Percentiles rank a stretch among this genome's conserved stretches.
These are phyloP conservation scores for Eucalyptus leucophloia DNA, from an alignment of 345 rosid genomes.

Conservation along the genomic window DNA sequence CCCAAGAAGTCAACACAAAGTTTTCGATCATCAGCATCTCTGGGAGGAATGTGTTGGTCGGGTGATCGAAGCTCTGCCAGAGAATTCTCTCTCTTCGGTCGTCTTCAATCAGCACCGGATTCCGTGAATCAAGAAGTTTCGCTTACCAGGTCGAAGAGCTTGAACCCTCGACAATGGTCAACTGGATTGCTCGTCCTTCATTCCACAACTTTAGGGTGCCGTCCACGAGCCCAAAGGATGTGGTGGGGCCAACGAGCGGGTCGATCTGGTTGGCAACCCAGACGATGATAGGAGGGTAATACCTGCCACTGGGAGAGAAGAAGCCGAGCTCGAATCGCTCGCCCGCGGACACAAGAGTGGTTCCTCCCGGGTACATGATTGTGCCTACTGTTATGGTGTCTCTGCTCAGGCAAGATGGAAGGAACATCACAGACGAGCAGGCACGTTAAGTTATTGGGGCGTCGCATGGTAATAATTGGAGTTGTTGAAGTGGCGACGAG, in stretches of 20 bases:
- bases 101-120: conserved; percentile 5
- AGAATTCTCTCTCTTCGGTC: background rate
- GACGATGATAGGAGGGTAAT: no score
- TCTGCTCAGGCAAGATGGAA: no score
- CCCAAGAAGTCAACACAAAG: conserved; percentile 33
- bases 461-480: no score
- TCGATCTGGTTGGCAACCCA: background rate
- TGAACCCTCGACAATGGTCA: background rate
- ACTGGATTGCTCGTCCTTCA: conserved; percentile 2
- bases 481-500: no score
- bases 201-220: conserved; percentile 3
- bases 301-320: background rate
- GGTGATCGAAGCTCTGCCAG: conserved; percentile 40
- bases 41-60: conserved; percentile 31
- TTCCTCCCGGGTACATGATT: no score
- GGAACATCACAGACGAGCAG: no score
- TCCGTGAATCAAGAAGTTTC: background rate
- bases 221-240: background rate
- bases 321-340: no score
- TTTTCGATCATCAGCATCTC: conserved; percentile 28
- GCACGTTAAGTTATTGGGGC: no score
- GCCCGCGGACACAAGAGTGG: no score
- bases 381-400: no score
- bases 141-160: conserved; percentile 5
- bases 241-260: background rate